These are phyloP conservation scores for Chrysopogon serrulatus DNA, from an alignment of 176 grass and related monocot species.

Conservation along the genomic window DNA sequence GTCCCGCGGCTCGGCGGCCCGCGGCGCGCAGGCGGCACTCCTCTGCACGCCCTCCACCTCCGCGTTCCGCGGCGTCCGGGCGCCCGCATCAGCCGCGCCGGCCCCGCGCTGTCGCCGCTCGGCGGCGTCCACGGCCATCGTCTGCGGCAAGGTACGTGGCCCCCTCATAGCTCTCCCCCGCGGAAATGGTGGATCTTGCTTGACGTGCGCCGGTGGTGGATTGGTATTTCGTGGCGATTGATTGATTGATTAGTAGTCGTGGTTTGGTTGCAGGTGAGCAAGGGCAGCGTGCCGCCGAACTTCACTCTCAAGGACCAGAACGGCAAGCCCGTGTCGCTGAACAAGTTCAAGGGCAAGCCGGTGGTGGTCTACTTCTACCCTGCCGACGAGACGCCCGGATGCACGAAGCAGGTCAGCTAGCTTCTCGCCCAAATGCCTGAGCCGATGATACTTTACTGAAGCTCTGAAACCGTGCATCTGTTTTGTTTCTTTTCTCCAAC, in stretches of 20 bases:
- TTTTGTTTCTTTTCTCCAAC: neutral
- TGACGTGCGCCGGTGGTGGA: neutral
- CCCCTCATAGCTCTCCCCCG: too few relatives aligned
- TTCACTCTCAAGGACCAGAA: conserved; percentile 90
- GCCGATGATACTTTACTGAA: neutral
- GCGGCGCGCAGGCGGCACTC: conserved; percentile 14
- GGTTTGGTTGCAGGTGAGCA: conserved; percentile 46
- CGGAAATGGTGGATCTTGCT: neutral
- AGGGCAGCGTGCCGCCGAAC: conserved; percentile 60
- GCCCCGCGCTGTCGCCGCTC: conserved; percentile 15
- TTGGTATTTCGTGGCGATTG: neutral
- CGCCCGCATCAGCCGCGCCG: neutral
- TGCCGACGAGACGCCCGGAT: conserved; percentile 85
- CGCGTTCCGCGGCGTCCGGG: conserved; percentile 3
- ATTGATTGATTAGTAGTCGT: neutral
- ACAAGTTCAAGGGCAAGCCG: conserved; percentile 93
- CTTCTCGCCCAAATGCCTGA: neutral
- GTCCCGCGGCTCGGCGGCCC: neutral
- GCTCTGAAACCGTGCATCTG: neutral
- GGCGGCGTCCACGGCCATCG: conserved; percentile 13
- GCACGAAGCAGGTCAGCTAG: conserved; percentile 77
- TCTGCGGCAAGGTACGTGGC: conserved; percentile 35
- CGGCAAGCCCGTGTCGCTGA: conserved; percentile 67
- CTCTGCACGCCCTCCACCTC: conserved; percentile 37
- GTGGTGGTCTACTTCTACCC: conserved; percentile 94